Base-by-base conservation (phyloP, 1,284 basidiomycete genomes). In the Ceratobasidium sp. region DNA sequence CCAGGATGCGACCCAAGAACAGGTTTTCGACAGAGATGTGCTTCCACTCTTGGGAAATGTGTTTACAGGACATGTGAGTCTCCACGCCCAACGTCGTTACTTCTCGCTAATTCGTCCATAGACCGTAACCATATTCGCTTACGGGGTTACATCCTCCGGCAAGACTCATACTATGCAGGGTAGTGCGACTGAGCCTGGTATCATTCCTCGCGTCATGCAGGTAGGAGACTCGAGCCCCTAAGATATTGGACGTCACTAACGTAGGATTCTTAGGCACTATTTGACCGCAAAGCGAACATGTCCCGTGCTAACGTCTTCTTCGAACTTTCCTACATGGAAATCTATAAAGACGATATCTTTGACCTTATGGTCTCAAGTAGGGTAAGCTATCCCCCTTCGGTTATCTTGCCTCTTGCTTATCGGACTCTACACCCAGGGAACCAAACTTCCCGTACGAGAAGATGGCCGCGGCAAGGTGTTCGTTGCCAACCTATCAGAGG, bases 121-220 rank as follows among this genome's bases (percentile, higher is more conserved):
- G 90, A 92, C 90, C 0, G 89, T 92, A 3, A 92, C 91, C 6
- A 87, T 93, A 26, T 93, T 93, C 75, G 91, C 91, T 0, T 93
- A 93, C 79, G 91, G 91, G 8, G 91, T 93, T 18, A 93, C 91
- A 6, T 92, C 90, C 3, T 92, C 91, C 14, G 91, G 91, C 18
- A 93, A 93, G 82, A 92, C 91, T 0, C 88, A 93, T 80, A 95
- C 93, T 0, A 95, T 95, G 91, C 92, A 94, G 80, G 93, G 93
- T 38, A 88, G 85, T 3, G 83, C 81, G 47, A 67, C 82, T 0
- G 83, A 91, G 49, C 91, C 91, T 38, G 93, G 93, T 0, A 88
- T 94, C 62, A 94, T 94, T 74, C 91, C 91, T n/a, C 85, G 91
- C 55, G 88, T 89, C 1, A 88, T 94, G 21, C 80, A 87, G 78